Conservation (phyloP, 106 monocot genomes). For the Dioscorea alata region DNA sequence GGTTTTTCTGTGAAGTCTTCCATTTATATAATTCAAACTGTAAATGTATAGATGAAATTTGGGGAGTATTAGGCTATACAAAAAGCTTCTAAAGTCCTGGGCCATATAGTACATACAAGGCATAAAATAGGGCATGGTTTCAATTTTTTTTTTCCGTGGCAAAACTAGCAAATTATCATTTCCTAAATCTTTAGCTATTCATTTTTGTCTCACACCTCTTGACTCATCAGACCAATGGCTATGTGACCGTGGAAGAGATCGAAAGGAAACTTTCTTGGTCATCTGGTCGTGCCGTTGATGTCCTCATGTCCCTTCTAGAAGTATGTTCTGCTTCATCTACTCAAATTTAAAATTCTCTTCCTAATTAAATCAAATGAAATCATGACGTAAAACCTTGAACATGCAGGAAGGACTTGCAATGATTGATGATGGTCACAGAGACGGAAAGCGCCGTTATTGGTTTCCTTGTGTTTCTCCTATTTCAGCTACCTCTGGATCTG, state of each 20-base stretch:
- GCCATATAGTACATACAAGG: no score
- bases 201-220: background rate
- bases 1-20: no score
- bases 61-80: no score
- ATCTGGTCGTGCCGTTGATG: constrained; percentile 77
- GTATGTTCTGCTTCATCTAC: constrained; percentile 17
- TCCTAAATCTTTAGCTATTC: background rate
- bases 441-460: constrained; percentile 78
- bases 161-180: no score
- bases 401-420: constrained; percentile 89
- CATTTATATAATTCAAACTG: no score
- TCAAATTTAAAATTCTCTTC: background rate
- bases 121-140: no score
- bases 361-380: background rate
- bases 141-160: no score
- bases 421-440: constrained; percentile 94
- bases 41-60: no score
- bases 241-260: constrained; percentile 78
- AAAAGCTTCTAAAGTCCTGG: no score
- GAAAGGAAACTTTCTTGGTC: constrained; percentile 81
- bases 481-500: constrained; percentile 27
- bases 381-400: background rate
- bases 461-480: constrained; percentile 86
- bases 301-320: constrained; percentile 70
- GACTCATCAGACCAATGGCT: constrained; percentile 59